Conservation (phyloP, 352 stramenopile genomes). For the Halophytophthora batemanensis region DNA sequence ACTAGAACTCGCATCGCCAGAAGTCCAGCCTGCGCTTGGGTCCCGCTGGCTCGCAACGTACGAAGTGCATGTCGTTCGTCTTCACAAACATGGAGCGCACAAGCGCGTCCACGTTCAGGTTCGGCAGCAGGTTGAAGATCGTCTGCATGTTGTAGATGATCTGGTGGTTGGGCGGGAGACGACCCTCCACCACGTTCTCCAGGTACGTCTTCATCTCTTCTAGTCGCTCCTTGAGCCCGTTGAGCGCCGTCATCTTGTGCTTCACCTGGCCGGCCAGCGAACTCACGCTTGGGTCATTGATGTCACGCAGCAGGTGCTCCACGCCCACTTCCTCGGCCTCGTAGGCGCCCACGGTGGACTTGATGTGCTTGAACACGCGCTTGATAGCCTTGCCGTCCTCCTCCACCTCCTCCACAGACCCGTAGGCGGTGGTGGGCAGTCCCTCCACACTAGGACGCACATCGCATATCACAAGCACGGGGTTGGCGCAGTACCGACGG, state of each 20-base stretch:
- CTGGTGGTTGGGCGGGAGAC: constrained; percentile 76
- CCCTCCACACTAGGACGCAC: constrained; percentile 94
- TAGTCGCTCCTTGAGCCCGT: constrained; percentile 92
- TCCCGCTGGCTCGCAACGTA: constrained; percentile 34
- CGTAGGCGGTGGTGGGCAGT: constrained; percentile 97
- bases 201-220: constrained; percentile 99
- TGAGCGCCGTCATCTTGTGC: constrained; percentile 97
- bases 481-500: constrained; percentile 91
- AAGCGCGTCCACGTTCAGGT: constrained; percentile 97
- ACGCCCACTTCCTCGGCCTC: constrained; percentile 96
- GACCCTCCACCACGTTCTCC: constrained; percentile 87
- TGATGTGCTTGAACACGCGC: constrained; percentile 98
- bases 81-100: constrained; percentile 98
- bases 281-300: constrained; percentile 99
- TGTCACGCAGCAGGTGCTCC: constrained; percentile 98
- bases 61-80: constrained; percentile 99
- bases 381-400: constrained; percentile 95
- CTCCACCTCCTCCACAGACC: constrained; percentile 96
- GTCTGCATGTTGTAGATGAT: constrained; percentile 99
- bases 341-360: constrained; percentile 94
- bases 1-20: no score
- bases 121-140: constrained; percentile 99
- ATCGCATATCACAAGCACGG: constrained; percentile 99
- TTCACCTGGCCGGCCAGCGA: constrained; percentile 98
- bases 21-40: background rate